A percentile compares a stretch with the other conserved stretches of the same genome.
Conservation (phyloP, 495 filamentous ascomycete genomes). For the Lasiosphaeris hirsuta region DNA sequence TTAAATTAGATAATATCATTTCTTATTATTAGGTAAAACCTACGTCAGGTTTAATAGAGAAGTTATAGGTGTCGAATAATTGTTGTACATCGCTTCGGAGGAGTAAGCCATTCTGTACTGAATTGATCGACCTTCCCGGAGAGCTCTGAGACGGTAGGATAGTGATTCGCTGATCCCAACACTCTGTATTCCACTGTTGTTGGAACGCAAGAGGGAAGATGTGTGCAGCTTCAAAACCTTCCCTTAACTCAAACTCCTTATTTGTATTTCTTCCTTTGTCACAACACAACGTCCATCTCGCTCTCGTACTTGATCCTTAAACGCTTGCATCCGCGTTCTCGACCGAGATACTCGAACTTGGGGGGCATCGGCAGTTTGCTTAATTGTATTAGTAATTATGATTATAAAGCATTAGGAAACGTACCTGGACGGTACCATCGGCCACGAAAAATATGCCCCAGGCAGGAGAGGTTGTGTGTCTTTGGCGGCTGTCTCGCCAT, state of each 20-base stretch:
- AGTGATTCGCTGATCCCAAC: conserved; percentile 1
- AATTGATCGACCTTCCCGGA: conserved; percentile 9
- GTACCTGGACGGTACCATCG: conserved; percentile 2
- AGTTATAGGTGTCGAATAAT: conserved; percentile 2
- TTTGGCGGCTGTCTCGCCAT: background rate
- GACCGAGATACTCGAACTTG: background rate
- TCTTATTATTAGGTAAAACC: too few species aligned
- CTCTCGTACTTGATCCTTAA: background rate
- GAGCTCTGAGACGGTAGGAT: conserved; percentile 2
- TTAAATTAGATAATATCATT: too few species aligned
- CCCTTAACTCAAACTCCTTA: too few species aligned
- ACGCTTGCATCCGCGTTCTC: conserved; percentile 1
- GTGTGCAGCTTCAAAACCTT: too few species aligned
- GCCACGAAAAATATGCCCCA: conserved; percentile 4
- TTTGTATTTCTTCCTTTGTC: too few species aligned
- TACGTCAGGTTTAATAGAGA: conserved; percentile 37
- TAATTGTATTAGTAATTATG: too few species aligned
- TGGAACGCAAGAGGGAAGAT: too few species aligned
- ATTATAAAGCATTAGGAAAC: background rate
- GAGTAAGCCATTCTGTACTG: conserved; percentile 9
- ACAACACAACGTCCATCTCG: background rate
- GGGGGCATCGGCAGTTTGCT: background rate
- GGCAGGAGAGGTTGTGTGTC: background rate
- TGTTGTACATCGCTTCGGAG: conserved; percentile 5
- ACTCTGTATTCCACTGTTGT: background rate